Evolutionary conservation across 2,329 filamentous ascomycete species (phyloP).

Genomic region (Neopestalotiopsis clavispora): DNA sequence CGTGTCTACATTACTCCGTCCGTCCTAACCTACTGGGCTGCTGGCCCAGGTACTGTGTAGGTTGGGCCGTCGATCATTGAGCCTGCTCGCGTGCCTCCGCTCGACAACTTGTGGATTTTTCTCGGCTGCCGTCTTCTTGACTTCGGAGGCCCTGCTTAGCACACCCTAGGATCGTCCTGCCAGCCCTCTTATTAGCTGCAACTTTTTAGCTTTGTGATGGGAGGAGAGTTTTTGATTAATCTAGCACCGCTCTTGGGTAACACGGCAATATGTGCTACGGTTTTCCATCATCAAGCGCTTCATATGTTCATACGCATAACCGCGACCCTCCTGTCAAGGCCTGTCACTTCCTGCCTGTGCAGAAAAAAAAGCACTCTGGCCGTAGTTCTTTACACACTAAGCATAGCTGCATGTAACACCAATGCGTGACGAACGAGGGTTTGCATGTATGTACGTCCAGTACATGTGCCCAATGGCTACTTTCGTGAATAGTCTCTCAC

Average conservation of each 20-base stretch:
- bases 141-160: neutral
- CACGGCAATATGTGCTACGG: conserved; percentile 5
- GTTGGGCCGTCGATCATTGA: neutral
- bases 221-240: too few species aligned
- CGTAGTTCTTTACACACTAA: neutral
- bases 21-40: neutral
- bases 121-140: neutral
- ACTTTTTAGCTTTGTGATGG: neutral
- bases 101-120: neutral
- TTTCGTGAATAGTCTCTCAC: neutral
- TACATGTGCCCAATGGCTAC: neutral
- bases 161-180: neutral
- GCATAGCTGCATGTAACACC: neutral
- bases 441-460: neutral
- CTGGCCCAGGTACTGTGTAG: neutral
- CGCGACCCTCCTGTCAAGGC: neutral
- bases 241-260: neutral
- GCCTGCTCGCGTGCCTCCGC: neutral
- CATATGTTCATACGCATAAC: neutral
- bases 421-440: neutral
- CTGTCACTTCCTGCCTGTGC: neutral
- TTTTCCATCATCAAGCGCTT: neutral
- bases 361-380: neutral
- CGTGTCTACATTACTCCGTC: conserved; percentile 2
- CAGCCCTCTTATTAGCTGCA: neutral